phyloP scores from a whole-genome alignment of 2,329 filamentous ascomycete species.

The Xylaria sp. region DNA sequence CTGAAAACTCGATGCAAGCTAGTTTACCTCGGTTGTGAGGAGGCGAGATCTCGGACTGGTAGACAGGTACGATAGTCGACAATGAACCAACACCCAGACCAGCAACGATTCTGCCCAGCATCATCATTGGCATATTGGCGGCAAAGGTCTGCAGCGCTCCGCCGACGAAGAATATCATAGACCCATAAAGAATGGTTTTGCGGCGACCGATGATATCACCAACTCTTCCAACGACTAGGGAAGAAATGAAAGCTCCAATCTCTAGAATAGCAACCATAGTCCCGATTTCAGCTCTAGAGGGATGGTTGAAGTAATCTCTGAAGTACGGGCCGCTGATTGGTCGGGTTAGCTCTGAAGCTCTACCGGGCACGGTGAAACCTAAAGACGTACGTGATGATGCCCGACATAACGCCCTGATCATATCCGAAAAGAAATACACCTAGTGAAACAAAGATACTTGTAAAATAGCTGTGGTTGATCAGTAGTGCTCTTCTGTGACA shows the following conservation, averaged over 20 bases:
- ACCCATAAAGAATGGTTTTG: constrained; percentile 92
- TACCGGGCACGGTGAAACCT: background rate
- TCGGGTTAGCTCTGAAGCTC: constrained; percentile 32
- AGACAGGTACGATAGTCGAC: constrained; percentile 92
- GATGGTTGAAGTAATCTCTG: constrained; percentile 90
- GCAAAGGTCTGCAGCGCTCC: constrained; percentile 87
- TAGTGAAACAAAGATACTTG: constrained; percentile 87
- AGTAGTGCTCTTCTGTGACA: constrained; percentile 7
- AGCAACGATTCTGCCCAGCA: constrained; percentile 81
- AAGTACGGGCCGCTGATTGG: constrained; percentile 80
- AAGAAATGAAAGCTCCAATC: constrained; percentile 90
- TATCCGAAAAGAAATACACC: constrained; percentile 91
- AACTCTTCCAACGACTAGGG: constrained; percentile 83
- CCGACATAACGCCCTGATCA: constrained; percentile 90
- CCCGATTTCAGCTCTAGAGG: constrained; percentile 85
- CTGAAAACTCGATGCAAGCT: constrained; percentile 97
- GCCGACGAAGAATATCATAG: constrained; percentile 84
- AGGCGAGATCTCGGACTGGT: constrained; percentile 94
- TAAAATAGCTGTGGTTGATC: constrained; percentile 78
- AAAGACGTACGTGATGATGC: constrained; percentile 69
- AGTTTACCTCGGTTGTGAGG: constrained; percentile 95
- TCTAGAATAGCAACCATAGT: constrained; percentile 99
- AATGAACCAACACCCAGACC: constrained; percentile 88
- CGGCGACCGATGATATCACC: constrained; percentile 92
- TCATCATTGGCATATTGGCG: constrained; percentile 89